Base-by-base conservation (phyloP, 140 eudicot species). In the Ambrosia hybrid region DNA sequence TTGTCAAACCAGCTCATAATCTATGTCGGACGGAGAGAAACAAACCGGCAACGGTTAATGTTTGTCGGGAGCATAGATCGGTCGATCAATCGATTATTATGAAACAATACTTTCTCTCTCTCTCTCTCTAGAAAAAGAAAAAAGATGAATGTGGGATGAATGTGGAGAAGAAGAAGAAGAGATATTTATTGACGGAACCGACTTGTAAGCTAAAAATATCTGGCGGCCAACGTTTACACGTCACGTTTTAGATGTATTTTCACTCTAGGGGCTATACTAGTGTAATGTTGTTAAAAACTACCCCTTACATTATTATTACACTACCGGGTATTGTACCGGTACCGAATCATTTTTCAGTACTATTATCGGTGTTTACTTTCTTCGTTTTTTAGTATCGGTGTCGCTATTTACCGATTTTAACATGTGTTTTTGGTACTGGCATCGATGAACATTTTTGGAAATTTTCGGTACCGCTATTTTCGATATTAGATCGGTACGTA, bases 1-100 rank as follows among this genome's bases (percentile, higher is more conserved):
- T 90, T 86, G 77, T 88, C 97, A 84, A 88, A 85, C 85, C 84
- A 86, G 96, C 91, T 94, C 99, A 94, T 90, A 83, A 85, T 85
- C 87, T 56, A 79, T 63, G 66, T 65, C 45, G 57, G 63, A 69
- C 81, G 71, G 71, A 2, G 66, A 56, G 53, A 77, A 37, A 70
- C 81, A 77, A 77, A 77, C 65, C 81, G 81, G 81, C 81, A 70
- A 61, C 76, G 81, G 80, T 39, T 49, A 57, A 10, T 41, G 56
- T 41, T 65, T 67, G 58, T 21, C 79, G 74, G 13, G 56, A 30
- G 80, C 68, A 75, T 75, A 67, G 61, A 75, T 75, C 68, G 60
- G 64, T 34, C 3, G 21, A 59, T 33, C 51, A 34, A 72, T 71
- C 76, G 7, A 43, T 55, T 14, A 15, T 13, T n/a, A 15, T n/a